A percentile compares a stretch with the other conserved stretches of the same genome.
Conservation (phyloP, 495 filamentous ascomycete genomes). For the Tetracladium setigerum region DNA sequence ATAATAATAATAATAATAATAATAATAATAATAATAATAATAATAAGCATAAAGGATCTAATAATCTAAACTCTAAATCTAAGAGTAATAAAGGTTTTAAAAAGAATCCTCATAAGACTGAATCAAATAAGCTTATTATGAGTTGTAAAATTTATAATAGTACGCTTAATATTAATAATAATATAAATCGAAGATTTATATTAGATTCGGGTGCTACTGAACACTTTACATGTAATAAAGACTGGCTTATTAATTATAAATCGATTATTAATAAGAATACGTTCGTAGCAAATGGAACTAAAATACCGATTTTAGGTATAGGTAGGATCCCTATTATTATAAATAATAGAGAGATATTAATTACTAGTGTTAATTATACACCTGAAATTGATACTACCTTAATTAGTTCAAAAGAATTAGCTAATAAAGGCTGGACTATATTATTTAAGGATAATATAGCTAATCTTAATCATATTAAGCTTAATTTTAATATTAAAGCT, state of each 20-base stretch:
- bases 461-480: background rate
- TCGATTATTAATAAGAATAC: background rate
- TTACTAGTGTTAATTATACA: conserved; percentile 6
- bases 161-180: background rate
- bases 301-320: conserved; percentile 1
- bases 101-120: conserved; percentile 1
- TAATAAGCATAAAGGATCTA: background rate
- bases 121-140: background rate
- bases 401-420: conserved; percentile 2
- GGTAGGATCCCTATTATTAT: conserved; percentile 7
- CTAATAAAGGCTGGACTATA: conserved; percentile 6
- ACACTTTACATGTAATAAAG: conserved; percentile 7
- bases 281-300: background rate
- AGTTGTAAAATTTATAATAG: background rate
- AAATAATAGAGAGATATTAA: conserved; percentile 7
- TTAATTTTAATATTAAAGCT: background rate
- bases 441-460: conserved; percentile 4
- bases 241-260: conserved; percentile 10
- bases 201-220: conserved; percentile 5
- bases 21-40: background rate
- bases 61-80: background rate
- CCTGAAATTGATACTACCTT: conserved; percentile 8
- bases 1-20: background rate
- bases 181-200: conserved; percentile 1
- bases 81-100: background rate